These are phyloP conservation scores for Salisapilia sapeloensis DNA, from an alignment of 352 stramenopile genomes.

Conservation along the genomic window DNA sequence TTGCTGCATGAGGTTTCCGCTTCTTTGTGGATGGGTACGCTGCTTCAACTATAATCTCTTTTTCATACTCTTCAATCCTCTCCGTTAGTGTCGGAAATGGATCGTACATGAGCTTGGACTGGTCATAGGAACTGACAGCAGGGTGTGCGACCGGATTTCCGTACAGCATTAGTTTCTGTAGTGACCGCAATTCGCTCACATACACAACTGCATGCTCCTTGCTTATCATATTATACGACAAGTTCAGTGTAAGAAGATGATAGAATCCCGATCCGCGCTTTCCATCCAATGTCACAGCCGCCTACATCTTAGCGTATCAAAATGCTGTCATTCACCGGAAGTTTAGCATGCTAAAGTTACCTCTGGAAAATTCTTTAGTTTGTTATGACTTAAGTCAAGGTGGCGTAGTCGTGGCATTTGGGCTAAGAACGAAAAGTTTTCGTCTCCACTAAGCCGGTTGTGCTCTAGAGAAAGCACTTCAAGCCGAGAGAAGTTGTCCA, in stretches of 20 bases:
- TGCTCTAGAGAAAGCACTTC: conserved; percentile 65
- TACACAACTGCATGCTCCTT: conserved; percentile 27
- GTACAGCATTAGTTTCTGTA: conserved; percentile 59
- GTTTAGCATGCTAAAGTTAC: conserved; percentile 5
- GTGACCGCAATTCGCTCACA: conserved; percentile 24
- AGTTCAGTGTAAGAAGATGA: conserved; percentile 50
- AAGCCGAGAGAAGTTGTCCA: conserved; percentile 57
- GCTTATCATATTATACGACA: conserved; percentile 47
- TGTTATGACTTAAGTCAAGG: conserved; percentile 71
- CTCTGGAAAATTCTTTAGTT: conserved; percentile 52
- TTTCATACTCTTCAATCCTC: conserved; percentile 9
- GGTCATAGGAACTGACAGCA: conserved; percentile 42
- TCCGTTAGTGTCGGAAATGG: conserved; percentile 36
- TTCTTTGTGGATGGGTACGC: conserved; percentile 56
- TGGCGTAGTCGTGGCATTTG: conserved; percentile 47
- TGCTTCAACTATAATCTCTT: conserved; percentile 18
- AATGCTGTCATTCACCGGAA: neutral
- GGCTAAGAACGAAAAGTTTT: conserved; percentile 52
- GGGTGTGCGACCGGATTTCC: conserved; percentile 48
- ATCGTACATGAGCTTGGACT: conserved; percentile 48
- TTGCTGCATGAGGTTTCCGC: conserved; percentile 19
- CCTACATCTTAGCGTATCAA: conserved; percentile 4
- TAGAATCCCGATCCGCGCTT: conserved; percentile 48
- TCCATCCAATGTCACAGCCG: conserved; percentile 28
- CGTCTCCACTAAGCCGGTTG: conserved; percentile 45